These are phyloP conservation scores for Tuber umbilicatum DNA, from an alignment of 495 filamentous ascomycete species.

Conservation along the genomic window DNA sequence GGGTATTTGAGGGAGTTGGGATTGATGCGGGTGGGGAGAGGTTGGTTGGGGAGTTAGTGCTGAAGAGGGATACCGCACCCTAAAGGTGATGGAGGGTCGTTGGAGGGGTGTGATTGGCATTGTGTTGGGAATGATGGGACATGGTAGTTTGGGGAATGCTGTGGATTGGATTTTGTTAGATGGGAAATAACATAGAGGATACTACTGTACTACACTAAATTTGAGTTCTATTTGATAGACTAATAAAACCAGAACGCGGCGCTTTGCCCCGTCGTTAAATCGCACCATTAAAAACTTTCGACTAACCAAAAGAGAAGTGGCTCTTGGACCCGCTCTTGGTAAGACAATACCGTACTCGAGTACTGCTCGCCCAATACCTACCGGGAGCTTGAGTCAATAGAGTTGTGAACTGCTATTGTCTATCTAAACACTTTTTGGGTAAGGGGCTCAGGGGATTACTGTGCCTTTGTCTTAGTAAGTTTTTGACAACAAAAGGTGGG, in stretches of 20 bases:
- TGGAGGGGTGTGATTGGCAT: background rate
- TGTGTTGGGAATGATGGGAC: background rate
- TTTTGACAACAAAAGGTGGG: too few relatives aligned
- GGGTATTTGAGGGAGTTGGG: conserved; percentile 57
- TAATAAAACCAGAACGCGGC: background rate
- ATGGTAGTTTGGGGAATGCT: background rate
- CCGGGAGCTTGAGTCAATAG: too few relatives aligned
- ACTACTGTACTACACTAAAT: background rate
- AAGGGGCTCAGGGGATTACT: too few relatives aligned
- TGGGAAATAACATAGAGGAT: background rate
- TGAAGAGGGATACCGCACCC: background rate
- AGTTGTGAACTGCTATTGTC: too few relatives aligned
- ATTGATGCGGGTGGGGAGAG: conserved; percentile 45
- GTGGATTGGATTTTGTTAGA: background rate
- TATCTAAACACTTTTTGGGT: too few relatives aligned
- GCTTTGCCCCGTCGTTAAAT: too few relatives aligned
- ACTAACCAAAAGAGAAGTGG: too few relatives aligned
- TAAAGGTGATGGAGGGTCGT: conserved; percentile 9
- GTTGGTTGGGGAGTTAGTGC: conserved; percentile 25
- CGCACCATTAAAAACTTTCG: too few relatives aligned
- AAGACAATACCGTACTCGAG: too few relatives aligned
- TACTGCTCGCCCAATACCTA: too few relatives aligned
- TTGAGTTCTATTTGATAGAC: background rate
- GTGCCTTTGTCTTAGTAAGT: too few relatives aligned
- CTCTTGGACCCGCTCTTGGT: too few relatives aligned